Percentiles rank a stretch among this genome's conserved stretches.
Conservation (phyloP, 371 early-diverging fungal species). For the Mucor saturninus region DNA sequence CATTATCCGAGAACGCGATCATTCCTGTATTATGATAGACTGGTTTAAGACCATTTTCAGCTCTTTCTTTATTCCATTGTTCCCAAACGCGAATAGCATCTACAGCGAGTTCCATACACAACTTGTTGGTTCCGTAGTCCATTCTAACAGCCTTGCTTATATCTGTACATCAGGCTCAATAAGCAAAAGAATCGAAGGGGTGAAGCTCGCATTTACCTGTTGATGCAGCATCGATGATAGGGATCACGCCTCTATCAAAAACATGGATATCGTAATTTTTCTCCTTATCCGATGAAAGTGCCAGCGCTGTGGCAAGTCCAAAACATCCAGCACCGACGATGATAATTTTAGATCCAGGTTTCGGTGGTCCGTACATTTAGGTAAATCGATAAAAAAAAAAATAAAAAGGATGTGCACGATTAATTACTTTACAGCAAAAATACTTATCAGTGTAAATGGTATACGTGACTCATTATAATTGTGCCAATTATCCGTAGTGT, state of each 20-base stretch:
- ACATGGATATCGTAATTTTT: slow-evolving; percentile 40
- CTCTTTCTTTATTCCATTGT: slow-evolving; percentile 57
- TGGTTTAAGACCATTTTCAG: slow-evolving; percentile 12
- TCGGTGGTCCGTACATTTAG: slow-evolving; percentile 5
- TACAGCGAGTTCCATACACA: slow-evolving; percentile 46
- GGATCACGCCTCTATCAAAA: slow-evolving; percentile 47
- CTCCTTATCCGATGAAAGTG: slow-evolving; percentile 31
- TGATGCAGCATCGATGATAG: slow-evolving; percentile 51
- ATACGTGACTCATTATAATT: too few species aligned
- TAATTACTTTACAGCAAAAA: too few species aligned
- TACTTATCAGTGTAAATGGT: too few species aligned
- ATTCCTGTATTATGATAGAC: slow-evolving; percentile 51
- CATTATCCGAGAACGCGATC: slow-evolving; percentile 26
- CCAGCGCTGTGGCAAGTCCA: slow-evolving; percentile 55
- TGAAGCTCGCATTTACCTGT: slow-evolving; percentile 25
- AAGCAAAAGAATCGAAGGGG: not conserved
- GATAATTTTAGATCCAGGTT: slow-evolving; percentile 39
- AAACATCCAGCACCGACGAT: slow-evolving; percentile 59
- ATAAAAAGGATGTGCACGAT: too few species aligned
- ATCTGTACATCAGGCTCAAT: slow-evolving; percentile 26
- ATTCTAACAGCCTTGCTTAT: slow-evolving; percentile 57
- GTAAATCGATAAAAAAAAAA: too few species aligned
- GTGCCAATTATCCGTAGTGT: too few species aligned
- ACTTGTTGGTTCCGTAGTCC: slow-evolving; percentile 50
- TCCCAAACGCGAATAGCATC: slow-evolving; percentile 51